phyloP scores from a whole-genome alignment of 2,329 filamentous ascomycete species.

The Venturiaceae sp. region DNA sequence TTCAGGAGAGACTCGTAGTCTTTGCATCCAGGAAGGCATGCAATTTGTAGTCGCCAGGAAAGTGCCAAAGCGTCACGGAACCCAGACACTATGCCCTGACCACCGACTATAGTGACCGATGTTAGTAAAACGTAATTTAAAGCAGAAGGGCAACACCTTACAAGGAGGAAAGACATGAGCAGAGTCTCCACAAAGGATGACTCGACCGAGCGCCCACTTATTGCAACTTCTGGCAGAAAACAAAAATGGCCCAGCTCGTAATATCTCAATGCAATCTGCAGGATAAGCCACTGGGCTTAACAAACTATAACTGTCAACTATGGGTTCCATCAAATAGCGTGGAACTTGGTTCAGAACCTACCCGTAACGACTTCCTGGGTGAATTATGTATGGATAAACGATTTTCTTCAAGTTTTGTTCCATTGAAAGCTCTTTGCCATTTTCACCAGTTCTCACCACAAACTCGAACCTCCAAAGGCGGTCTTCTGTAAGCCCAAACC shows the following conservation, averaged over 20 bases:
- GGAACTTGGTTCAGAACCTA: conserved; percentile 1
- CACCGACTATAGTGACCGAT: conserved; percentile 21
- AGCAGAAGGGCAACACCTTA: neutral
- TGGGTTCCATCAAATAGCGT: conserved; percentile 17
- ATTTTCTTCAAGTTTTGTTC: conserved; percentile 16
- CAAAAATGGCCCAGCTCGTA: conserved; percentile 35
- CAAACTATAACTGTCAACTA: neutral
- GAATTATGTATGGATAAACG: neutral
- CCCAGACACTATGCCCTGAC: conserved; percentile 31
- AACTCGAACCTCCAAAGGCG: conserved; percentile 27
- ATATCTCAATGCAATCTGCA: conserved; percentile 31
- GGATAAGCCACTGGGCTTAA: neutral
- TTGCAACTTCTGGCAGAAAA: conserved; percentile 29
- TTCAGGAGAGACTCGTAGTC: conserved; percentile 17
- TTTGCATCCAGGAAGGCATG: conserved; percentile 13
- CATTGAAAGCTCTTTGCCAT: conserved; percentile 22
- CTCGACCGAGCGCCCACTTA: conserved; percentile 26
- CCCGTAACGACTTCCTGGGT: neutral
- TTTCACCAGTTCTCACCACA: conserved; percentile 19
- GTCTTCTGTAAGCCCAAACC: conserved; percentile 31
- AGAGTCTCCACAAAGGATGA: conserved; percentile 36
- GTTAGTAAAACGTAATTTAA: neutral
- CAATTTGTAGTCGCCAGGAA: conserved; percentile 26
- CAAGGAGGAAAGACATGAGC: conserved; percentile 44
- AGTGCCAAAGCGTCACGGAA: conserved; percentile 28